Evolutionary conservation across 176 grass and related monocot genomes (phyloP).

Genomic region (Thinopyrum elongatum): DNA sequence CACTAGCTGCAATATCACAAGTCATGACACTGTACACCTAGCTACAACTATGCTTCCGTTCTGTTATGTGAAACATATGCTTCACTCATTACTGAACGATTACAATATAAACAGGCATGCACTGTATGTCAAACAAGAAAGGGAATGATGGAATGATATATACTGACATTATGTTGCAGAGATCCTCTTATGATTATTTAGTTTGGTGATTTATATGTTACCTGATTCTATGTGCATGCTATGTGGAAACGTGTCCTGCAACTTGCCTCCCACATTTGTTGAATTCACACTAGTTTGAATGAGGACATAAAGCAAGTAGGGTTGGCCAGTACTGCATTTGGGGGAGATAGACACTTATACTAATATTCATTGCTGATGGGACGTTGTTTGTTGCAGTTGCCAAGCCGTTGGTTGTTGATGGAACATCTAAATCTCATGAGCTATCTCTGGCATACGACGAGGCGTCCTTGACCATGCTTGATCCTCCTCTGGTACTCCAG

Average conservation of each 20-base stretch:
- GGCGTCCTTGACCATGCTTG: conserved; percentile 70
- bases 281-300: neutral
- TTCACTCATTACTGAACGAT: neutral
- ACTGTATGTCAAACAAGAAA: neutral
- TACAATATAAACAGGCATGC: neutral
- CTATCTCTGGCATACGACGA: conserved; percentile 75
- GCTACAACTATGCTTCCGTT: neutral
- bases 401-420: conserved; percentile 92
- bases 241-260: conserved; percentile 4
- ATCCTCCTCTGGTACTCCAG: conserved; percentile 89
- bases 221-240: neutral
- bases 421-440: conserved; percentile 87
- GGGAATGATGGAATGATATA: neutral
- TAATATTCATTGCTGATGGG: neutral
- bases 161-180: neutral
- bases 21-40: neutral
- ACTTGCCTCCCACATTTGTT: neutral
- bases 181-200: neutral
- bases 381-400: conserved; percentile 52
- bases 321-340: neutral
- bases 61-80: neutral
- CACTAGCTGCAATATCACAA: too few species aligned
- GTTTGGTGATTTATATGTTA: neutral
- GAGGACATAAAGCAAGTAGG: neutral
- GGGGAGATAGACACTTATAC: neutral